Evolutionary conservation across 2,329 filamentous ascomycete genomes (phyloP), one percentile per base, ranked within the genome.

Genomic region (Chaetothyriales sp.): DNA sequence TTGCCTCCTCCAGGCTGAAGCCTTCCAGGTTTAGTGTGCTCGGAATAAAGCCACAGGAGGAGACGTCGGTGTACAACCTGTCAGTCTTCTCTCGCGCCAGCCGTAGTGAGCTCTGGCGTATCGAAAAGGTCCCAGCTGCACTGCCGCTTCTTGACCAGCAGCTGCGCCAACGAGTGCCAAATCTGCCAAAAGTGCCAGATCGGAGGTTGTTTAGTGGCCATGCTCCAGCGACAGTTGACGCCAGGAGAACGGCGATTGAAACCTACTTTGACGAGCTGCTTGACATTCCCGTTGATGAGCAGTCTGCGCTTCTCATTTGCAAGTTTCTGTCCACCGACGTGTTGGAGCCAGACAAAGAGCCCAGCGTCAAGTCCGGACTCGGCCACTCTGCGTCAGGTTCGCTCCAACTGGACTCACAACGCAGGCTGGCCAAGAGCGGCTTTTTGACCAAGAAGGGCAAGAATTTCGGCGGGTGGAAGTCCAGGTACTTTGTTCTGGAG

Each of bases 381-480:
- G 45, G 45, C 8, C 45, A 47, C 8, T 10, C 32, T 15, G 3
- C 32, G 1, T 39, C 32, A 5, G 7, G 10, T 5, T 39, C 32
- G 1, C 2, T 15, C 32, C 32, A 39, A 39, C 10, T 39, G 4
- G 32, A 39, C 32, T 73, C 79, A 5, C 79, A 82, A 59, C 79
- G 80, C 2, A 79, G 81, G 47, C 80, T 83, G 7, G 75, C 81
- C 53, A 87, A 86, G 62, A 89, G 82, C 63, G 92, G 92, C 7
- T 98, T 96, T 66, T 71, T 98, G 47, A 96, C 92, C 1, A 98
- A 98, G 71, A 80, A 86, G 59, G 92, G 92, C 47, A 98, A 98
- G 73, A 96, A 96, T 62, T 98, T 98, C 69, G 92, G 92, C 48
- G 92, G 92, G 47, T 98, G 92, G 92, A 98, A 98, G 68, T 89